Conservation (phyloP, 2,329 filamentous ascomycete species). For the Epichloe glyceriae region DNA sequence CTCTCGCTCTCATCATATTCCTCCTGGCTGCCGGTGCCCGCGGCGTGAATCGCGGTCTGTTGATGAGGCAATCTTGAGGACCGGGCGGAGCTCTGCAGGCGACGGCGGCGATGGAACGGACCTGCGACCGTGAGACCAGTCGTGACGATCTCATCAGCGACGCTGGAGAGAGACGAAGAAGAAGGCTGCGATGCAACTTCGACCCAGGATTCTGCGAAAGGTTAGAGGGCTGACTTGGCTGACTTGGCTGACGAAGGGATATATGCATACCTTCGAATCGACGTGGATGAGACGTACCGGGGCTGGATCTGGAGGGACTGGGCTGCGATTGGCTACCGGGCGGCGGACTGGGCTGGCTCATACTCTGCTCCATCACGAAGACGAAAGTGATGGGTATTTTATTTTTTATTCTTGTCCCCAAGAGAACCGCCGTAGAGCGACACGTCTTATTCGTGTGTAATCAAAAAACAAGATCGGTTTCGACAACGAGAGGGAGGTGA, state of each 20-base stretch:
- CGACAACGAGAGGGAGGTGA: not conserved
- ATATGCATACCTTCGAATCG: constrained; percentile 23
- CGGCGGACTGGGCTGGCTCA: constrained; percentile 13
- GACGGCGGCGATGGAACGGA: constrained; percentile 48
- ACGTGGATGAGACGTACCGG: constrained; percentile 19
- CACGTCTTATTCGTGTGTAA: not conserved
- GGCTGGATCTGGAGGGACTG: constrained; percentile 16
- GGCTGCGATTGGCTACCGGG: constrained; percentile 13
- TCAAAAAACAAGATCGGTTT: not conserved
- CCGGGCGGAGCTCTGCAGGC: constrained; percentile 21
- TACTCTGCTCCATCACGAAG: constrained; percentile 16
- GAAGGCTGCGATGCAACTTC: constrained; percentile 88
- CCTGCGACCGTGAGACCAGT: constrained; percentile 69
- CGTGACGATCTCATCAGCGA: constrained; percentile 79
- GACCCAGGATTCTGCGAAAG: constrained; percentile 75
- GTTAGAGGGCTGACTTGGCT: constrained; percentile 6
- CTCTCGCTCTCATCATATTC: constrained; percentile 91
- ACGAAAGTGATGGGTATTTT: not conserved
- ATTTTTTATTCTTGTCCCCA: no score
- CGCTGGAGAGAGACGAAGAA: constrained; percentile 80
- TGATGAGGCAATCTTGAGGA: constrained; percentile 21
- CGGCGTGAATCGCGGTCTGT: constrained; percentile 27
- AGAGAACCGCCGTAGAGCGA: no score
- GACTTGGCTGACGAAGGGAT: not conserved
- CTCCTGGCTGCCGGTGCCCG: constrained; percentile 66